Evolutionary conservation across 768 basidiomycete species (phyloP).

Genomic region (Tubosaeta sp.): DNA sequence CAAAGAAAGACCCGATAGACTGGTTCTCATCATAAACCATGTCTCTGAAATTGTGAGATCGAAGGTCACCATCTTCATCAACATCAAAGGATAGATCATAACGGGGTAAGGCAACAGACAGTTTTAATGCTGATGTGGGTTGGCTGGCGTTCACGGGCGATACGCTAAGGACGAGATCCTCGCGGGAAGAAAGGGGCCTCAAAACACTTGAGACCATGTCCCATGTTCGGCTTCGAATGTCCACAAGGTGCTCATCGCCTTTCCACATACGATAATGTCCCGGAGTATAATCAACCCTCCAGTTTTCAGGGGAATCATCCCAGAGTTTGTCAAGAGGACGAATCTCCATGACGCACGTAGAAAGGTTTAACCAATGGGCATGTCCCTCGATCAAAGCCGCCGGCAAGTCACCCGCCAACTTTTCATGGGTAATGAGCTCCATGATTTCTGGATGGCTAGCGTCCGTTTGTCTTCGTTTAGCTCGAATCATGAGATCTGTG

Average conservation of each 20-base stretch:
- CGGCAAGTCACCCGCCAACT: slow-evolving; percentile 16
- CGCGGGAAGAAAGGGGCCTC: slow-evolving; percentile 7
- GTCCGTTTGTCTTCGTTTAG: neutral
- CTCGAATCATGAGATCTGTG: slow-evolving; percentile 12
- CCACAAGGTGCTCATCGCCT: slow-evolving; percentile 14
- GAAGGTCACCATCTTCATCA: slow-evolving; percentile 27
- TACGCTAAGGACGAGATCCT: slow-evolving; percentile 16
- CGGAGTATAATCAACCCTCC: slow-evolving; percentile 13
- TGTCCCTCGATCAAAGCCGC: slow-evolving; percentile 1
- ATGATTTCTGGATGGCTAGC: neutral
- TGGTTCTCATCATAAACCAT: slow-evolving; percentile 41
- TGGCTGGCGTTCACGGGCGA: neutral
- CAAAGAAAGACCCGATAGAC: slow-evolving; percentile 39
- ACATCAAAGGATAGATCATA: slow-evolving; percentile 38
- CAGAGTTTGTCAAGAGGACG: slow-evolving; percentile 19
- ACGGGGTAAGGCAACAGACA: slow-evolving; percentile 36
- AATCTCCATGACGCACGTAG: slow-evolving; percentile 19
- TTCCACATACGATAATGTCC: slow-evolving; percentile 1
- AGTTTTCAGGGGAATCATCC: slow-evolving; percentile 17
- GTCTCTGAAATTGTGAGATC: slow-evolving; percentile 36
- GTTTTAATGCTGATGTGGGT: neutral
- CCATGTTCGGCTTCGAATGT: slow-evolving; percentile 24
- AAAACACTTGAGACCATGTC: slow-evolving; percentile 16
- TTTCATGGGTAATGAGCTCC: slow-evolving; percentile 18
- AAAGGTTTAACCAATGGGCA: slow-evolving; percentile 29